Evolutionary conservation across 768 basidiomycete species (phyloP).

Genomic region (Trametes punicea): DNA sequence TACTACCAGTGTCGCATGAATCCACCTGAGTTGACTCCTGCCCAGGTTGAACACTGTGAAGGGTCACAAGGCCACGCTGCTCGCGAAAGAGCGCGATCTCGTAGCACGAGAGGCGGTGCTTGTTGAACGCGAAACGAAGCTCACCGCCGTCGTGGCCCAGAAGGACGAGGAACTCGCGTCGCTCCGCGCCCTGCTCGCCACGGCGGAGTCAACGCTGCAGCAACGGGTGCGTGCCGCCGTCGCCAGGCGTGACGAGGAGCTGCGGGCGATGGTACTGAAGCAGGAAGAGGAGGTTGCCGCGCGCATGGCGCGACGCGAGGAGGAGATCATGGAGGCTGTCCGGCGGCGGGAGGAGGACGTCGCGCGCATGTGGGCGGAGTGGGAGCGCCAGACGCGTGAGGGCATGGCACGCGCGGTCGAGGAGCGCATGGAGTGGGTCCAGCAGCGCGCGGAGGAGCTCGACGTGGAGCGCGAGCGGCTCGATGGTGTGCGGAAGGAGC

Average conservation of each 20-base stretch:
- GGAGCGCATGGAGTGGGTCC: slow-evolving; percentile 45
- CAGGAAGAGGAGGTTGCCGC: slow-evolving; percentile 68
- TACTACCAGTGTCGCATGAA: neutral
- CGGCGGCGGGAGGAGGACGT: slow-evolving; percentile 61
- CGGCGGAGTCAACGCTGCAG: slow-evolving; percentile 39
- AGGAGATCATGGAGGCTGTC: slow-evolving; percentile 70
- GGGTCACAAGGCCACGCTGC: slow-evolving; percentile 51
- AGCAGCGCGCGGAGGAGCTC: slow-evolving; percentile 51
- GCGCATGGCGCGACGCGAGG: slow-evolving; percentile 63
- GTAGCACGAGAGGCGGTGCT: slow-evolving; percentile 52
- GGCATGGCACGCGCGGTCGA: slow-evolving; percentile 36
- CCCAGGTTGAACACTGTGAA: slow-evolving; percentile 64
- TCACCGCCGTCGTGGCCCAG: slow-evolving; percentile 44
- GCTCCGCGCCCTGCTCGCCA: slow-evolving; percentile 41
- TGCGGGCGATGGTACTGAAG: slow-evolving; percentile 59
- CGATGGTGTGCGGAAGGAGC: slow-evolving; percentile 41
- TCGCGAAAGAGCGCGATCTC: slow-evolving; percentile 64
- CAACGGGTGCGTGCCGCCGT: slow-evolving; percentile 50
- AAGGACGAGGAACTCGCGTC: slow-evolving; percentile 60
- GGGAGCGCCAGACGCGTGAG: slow-evolving; percentile 38
- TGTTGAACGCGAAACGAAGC: slow-evolving; percentile 51
- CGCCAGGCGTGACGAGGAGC: slow-evolving; percentile 61
- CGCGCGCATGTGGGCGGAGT: slow-evolving; percentile 58
- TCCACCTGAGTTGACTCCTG: neutral
- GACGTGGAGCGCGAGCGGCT: slow-evolving; percentile 49